These are phyloP conservation scores for Chaetomium tenue DNA, from an alignment of 495 filamentous ascomycete species.

Conservation along the genomic window DNA sequence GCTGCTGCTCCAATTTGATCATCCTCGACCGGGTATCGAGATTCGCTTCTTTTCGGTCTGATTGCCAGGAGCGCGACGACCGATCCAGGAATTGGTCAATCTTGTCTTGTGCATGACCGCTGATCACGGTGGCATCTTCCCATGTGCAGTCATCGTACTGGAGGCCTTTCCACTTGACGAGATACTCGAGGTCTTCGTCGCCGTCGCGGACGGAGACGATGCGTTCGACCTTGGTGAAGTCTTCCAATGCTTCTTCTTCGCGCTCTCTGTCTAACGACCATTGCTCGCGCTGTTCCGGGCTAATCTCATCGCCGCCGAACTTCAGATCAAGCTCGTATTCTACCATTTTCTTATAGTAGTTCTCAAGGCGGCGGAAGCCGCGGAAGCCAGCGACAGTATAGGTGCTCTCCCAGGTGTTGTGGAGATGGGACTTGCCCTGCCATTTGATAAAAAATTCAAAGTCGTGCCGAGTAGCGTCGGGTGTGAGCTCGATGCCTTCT, in stretches of 20 bases:
- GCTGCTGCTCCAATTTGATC: constrained; percentile 69
- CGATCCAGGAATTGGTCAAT: constrained; percentile 89
- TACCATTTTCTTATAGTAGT: constrained; percentile 83
- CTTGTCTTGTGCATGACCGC: constrained; percentile 73
- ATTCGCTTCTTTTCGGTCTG: constrained; percentile 71
- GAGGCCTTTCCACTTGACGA: constrained; percentile 88
- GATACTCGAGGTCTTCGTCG: constrained; percentile 77
- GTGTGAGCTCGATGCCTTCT: constrained; percentile 60
- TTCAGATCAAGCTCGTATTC: constrained; percentile 68
- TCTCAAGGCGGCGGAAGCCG: constrained; percentile 84
- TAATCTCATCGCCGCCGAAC: constrained; percentile 64
- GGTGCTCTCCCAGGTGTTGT: constrained; percentile 88
- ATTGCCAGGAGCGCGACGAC: constrained; percentile 68
- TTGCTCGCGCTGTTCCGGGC: constrained; percentile 85
- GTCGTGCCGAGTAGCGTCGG: constrained; percentile 66
- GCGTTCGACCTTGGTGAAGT: constrained; percentile 87
- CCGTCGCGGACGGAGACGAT: constrained; percentile 78
- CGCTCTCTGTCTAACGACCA: constrained; percentile 86
- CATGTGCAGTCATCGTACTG: constrained; percentile 92
- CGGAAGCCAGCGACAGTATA: constrained; percentile 59
- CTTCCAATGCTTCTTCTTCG: constrained; percentile 75
- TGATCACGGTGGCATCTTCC: constrained; percentile 76
- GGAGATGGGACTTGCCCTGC: constrained; percentile 90
- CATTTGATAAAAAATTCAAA: constrained; percentile 97
- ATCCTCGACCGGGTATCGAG: constrained; percentile 70